Conservation (phyloP, 2,329 filamentous ascomycete species). For the Calonectria leucothoes region DNA sequence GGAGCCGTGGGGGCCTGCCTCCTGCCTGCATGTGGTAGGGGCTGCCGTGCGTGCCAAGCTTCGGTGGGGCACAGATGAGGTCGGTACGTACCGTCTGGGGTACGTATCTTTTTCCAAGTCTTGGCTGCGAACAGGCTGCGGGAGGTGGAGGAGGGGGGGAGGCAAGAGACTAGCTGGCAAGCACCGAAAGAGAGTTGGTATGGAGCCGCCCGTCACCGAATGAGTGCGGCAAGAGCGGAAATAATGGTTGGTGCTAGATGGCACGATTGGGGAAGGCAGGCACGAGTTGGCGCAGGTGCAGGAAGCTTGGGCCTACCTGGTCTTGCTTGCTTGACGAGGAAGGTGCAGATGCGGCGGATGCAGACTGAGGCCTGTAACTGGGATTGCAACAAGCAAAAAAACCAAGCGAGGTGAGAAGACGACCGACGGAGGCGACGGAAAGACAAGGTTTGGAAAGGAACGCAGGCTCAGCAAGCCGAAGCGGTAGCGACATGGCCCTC, state of each 20-base stretch:
- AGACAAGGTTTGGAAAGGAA: constrained; percentile 5
- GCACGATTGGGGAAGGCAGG: not conserved
- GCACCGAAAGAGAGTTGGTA: not conserved
- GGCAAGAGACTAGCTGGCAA: not conserved
- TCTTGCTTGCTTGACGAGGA: constrained; percentile 1
- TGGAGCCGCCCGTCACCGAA: not conserved
- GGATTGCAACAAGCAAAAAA: not conserved
- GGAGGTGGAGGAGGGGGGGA: not conserved
- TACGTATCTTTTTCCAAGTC: not conserved
- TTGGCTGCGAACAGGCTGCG: not conserved
- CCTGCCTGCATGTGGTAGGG: constrained; percentile 2
- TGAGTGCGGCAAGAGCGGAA: not conserved
- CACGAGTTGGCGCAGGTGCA: not conserved
- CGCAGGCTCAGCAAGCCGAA: not conserved
- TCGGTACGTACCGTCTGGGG: not conserved
- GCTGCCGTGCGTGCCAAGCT: constrained; percentile 5
- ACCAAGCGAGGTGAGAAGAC: not conserved
- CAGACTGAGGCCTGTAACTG: not conserved
- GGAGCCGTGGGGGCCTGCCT: constrained; percentile 2
- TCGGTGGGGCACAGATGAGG: not conserved
- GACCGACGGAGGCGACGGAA: not conserved
- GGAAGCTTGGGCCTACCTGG: not conserved
- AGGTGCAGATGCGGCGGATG: not conserved
- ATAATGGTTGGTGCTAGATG: not conserved
- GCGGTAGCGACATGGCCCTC: not conserved